Percentiles rank a stretch among this genome's conserved stretches.
Conservation (phyloP, 768 basidiomycete species). For the Dentipellis sp. region DNA sequence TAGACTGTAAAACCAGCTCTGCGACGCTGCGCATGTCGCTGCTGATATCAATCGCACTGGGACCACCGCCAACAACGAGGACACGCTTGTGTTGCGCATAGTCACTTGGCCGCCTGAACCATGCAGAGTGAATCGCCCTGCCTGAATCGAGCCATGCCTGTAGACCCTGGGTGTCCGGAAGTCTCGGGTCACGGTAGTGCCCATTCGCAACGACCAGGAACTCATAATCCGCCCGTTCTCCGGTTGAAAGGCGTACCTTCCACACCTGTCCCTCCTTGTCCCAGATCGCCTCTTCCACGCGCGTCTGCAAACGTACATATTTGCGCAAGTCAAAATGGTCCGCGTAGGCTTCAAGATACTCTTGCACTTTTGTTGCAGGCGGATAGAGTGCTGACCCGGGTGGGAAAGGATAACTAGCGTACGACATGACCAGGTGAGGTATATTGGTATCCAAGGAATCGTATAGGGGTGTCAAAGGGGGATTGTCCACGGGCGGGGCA, state of each 20-base stretch:
- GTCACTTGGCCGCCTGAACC: conserved; percentile 47
- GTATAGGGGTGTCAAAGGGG: conserved; percentile 63
- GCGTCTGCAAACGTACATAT: conserved; percentile 55
- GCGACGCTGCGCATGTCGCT: conserved; percentile 42
- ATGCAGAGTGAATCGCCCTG: conserved; percentile 56
- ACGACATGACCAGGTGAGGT: conserved; percentile 74
- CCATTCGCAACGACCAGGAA: conserved; percentile 71
- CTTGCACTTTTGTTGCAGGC: conserved; percentile 43
- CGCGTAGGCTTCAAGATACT: conserved; percentile 66
- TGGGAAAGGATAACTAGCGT: conserved; percentile 52
- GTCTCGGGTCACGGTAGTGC: conserved; percentile 57
- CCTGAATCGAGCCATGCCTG: conserved; percentile 42
- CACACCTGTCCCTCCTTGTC: conserved; percentile 28
- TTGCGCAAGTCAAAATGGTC: conserved; percentile 46
- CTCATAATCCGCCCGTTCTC: conserved; percentile 37
- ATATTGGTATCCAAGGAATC: conserved; percentile 78
- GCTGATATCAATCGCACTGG: conserved; percentile 63
- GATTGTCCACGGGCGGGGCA: conserved; percentile 36
- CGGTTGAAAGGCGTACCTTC: conserved; percentile 35
- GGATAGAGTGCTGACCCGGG: conserved; percentile 69
- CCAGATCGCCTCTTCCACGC: conserved; percentile 41
- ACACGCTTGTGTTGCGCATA: conserved; percentile 26
- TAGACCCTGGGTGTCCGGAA: conserved; percentile 53
- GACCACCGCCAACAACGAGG: conserved; percentile 39
- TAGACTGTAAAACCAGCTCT: conserved; percentile 46